Base-by-base conservation (phyloP, 495 filamentous ascomycete genomes). In the Arthonia radiata region DNA sequence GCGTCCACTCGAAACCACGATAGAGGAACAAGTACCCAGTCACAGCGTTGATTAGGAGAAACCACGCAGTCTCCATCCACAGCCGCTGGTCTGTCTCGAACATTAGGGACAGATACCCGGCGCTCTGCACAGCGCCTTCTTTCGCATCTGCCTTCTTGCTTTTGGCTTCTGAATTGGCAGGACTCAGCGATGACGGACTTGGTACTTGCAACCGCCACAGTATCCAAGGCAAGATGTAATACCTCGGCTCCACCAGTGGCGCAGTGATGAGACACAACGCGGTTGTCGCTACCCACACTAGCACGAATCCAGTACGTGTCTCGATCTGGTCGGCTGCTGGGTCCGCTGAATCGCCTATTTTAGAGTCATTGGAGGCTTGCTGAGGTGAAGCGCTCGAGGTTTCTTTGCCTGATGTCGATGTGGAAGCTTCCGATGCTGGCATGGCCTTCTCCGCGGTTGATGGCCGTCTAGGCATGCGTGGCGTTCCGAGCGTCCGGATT, bases 141-240 rank as follows among this genome's bases (percentile, higher is more conserved):
- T 2, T 28, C 18, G 2, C 34, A 14, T 21, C 1, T 22, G 5
- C 22, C 17, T 5, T 6, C 17, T 24, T 18, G 3, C 25, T 13
- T 13, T 10, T 10, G 17, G 33, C 29, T 14, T 46, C 43, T 12
- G 23, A 7, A 17, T n/a, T 13, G 14, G 22, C 13, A n/a, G n/a
- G n/a, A n/a, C n/a, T n/a, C n/a, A n/a, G n/a, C n/a, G n/a, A n/a
- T n/a, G n/a, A n/a, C 18, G 32, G 6, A 9, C 48, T 37, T 4
- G 73, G 74, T 0, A 93, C 47, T 44, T 90, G 66, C 8, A 92
- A 48, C 5, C 89, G 58, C 77, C 80, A 97, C 41, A 93, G 64
- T 15, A 92, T 63, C 86, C 86, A 97, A 0, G 82, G 82, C 2
- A 90, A 56, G 41, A 94, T 83, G 42, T 89, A 83, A 42, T 97